Base-by-base conservation (phyloP, 2,329 filamentous ascomycete species). In the Penicillium sp. region DNA sequence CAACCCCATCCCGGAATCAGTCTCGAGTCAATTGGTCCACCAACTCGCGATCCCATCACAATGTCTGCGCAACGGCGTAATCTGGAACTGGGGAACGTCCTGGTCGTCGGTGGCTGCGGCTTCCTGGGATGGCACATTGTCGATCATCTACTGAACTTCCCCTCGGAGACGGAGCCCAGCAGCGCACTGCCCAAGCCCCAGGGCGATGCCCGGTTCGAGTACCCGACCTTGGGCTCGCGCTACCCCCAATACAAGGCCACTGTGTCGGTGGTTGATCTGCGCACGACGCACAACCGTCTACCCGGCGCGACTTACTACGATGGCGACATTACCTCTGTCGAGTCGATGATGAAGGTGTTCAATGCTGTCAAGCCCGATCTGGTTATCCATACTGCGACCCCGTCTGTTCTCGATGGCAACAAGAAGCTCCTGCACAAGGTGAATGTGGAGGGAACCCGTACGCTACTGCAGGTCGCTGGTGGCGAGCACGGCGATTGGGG, bases 371-470 rank as follows among this genome's bases (percentile, higher is more conserved):
- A 84, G 68, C 93, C 94, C 19, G 87, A 92, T 71, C 85, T 96
- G 14, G 91, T 99, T 53, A 89, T 98, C 70, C 94, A 99, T 77
- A 96, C 93, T 2, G 95, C 94, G 19, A 91, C 88, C 36, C 90
- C 91, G 70, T 81, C 73, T 77, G 79, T 70, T 76, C 83, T 70
- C 76, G 82, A 68, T 9, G 75, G 73, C 16, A 75, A 77, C 55
- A 81, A 88, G 64, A 82, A 84, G 18, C 77, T 91, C 37, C 89
- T 95, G 74, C 85, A 86, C 69, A 88, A 87, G 74, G 90, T 98
- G 72, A 99, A 98, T 75, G 88, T 96, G 54, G 88, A 92, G 53
- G 94, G 94, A 53, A 97, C 95, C 14, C 82, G 82, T 64, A 87
- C 89, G 65, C 84, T 97, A 50, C 61, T 81, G 14, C 72, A 81